Evolutionary conservation across 179 eudicot genomes (phyloP).

Genomic region (Silene coronaria): DNA sequence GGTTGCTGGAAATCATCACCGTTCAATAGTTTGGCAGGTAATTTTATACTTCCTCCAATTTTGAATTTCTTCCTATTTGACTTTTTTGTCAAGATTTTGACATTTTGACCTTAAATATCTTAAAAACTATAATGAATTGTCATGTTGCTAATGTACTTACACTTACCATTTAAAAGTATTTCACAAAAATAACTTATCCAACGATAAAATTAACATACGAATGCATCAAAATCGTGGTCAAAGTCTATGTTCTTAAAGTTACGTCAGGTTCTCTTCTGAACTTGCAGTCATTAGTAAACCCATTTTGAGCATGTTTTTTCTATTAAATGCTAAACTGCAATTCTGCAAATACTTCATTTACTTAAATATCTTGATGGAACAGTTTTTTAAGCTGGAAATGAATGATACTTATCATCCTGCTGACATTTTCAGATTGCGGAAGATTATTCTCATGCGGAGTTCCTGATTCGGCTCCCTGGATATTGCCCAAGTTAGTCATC

Average conservation of each 20-base stretch:
- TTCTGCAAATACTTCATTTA: neutral
- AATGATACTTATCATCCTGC: neutral
- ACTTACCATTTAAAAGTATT: too few species aligned
- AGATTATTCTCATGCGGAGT: constrained; percentile 96
- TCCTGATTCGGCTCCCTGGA: constrained; percentile 98
- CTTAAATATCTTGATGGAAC: neutral
- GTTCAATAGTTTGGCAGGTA: constrained; percentile 99
- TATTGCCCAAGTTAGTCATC: constrained; percentile 87
- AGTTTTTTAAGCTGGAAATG: neutral
- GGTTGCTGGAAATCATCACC: constrained; percentile 92
- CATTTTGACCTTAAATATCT: too few species aligned
- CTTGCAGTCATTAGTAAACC: neutral
- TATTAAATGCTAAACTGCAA: neutral
- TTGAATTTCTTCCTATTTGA: too few species aligned
- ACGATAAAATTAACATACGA: too few species aligned
- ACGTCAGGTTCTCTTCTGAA: neutral
- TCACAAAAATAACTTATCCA: too few species aligned
- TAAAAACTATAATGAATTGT: too few species aligned
- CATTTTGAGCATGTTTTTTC: neutral
- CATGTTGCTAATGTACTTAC: too few species aligned
- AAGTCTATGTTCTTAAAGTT: neutral
- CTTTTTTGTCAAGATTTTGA: too few species aligned
- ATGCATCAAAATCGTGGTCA: too few species aligned
- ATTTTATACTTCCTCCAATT: too few species aligned
- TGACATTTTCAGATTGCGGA: constrained; percentile 73